Conservation (phyloP, 2,329 filamentous ascomycete species). For the Tothia fuscella region DNA sequence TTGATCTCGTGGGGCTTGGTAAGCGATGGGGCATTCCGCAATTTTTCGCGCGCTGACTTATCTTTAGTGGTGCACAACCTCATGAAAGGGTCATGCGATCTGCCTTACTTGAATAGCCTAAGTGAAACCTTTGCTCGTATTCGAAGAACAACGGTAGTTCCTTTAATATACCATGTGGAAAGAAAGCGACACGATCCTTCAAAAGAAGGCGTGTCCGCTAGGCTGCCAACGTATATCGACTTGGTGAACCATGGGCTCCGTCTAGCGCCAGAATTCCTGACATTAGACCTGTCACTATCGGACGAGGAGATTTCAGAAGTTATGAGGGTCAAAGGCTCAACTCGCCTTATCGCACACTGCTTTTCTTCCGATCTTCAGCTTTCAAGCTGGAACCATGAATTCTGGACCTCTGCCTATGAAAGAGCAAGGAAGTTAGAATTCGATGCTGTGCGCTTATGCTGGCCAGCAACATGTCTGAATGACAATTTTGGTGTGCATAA, state of each 20-base stretch:
- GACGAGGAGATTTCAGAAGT: slow-evolving; percentile 40
- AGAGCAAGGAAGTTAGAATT: slow-evolving; percentile 47
- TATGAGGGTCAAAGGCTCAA: slow-evolving; percentile 39
- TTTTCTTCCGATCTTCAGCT: slow-evolving; percentile 29
- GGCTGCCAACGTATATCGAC: slow-evolving; percentile 36
- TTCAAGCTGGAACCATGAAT: slow-evolving; percentile 43
- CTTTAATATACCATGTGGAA: slow-evolving; percentile 42
- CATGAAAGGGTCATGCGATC: neutral
- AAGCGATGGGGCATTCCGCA: neutral
- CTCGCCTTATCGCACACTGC: slow-evolving; percentile 50
- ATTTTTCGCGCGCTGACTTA: too few species aligned
- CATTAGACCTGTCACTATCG: slow-evolving; percentile 48
- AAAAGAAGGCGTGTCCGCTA: neutral
- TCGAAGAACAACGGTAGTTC: slow-evolving; percentile 49
- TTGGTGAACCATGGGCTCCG: slow-evolving; percentile 49
- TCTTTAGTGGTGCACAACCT: neutral
- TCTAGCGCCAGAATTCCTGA: slow-evolving; percentile 47
- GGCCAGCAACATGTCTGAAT: slow-evolving; percentile 42
- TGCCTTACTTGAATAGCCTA: slow-evolving; percentile 30
- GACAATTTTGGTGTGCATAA: slow-evolving; percentile 52
- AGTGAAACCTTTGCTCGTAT: slow-evolving; percentile 48
- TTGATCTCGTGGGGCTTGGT: slow-evolving; percentile 17
- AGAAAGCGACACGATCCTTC: slow-evolving; percentile 9
- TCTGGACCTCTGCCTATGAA: slow-evolving; percentile 46
- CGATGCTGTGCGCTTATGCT: slow-evolving; percentile 49